phyloP scores from a whole-genome alignment of 495 filamentous ascomycete genomes.

The Hyaloscypha hepaticicola region DNA sequence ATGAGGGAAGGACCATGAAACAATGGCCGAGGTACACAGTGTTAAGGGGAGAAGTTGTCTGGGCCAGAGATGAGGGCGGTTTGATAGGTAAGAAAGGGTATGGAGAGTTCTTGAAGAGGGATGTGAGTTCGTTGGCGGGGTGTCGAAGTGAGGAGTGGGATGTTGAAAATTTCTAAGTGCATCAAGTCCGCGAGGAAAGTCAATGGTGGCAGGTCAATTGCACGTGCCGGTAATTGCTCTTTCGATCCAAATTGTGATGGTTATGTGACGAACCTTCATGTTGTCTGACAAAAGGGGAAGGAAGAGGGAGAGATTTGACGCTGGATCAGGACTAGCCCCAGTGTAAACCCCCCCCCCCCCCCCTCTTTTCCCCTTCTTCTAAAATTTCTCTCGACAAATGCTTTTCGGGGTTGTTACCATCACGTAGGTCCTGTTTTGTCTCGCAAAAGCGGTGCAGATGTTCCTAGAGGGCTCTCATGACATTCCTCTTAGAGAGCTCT shows the following conservation, averaged over 20 bases:
- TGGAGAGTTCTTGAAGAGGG: constrained; percentile 55
- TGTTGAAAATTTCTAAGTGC: constrained; percentile 32
- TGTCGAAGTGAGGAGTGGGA: constrained; percentile 34
- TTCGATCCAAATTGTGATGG: not conserved
- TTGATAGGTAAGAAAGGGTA: constrained; percentile 48
- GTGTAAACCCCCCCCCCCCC: not conserved
- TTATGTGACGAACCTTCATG: not conserved
- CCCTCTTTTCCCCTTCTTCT: no score
- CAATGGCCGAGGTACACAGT: constrained; percentile 65
- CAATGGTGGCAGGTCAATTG: no score
- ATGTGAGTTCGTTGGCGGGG: constrained; percentile 39
- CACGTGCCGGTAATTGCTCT: not conserved
- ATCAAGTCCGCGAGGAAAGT: no score
- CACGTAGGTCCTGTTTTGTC: no score
- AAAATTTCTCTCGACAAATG: not conserved
- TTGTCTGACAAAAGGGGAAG: not conserved
- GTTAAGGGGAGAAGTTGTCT: constrained; percentile 56
- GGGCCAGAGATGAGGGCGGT: constrained; percentile 48
- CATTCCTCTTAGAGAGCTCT: not conserved
- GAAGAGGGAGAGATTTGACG: not conserved
- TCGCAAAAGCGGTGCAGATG: no score
- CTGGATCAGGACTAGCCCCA: not conserved
- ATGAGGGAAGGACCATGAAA: constrained; percentile 51
- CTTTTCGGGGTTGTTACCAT: not conserved
- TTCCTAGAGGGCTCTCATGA: no score